Conservation (phyloP, 495 filamentous ascomycete species). For the Umbilicaria muhlenbergii region DNA sequence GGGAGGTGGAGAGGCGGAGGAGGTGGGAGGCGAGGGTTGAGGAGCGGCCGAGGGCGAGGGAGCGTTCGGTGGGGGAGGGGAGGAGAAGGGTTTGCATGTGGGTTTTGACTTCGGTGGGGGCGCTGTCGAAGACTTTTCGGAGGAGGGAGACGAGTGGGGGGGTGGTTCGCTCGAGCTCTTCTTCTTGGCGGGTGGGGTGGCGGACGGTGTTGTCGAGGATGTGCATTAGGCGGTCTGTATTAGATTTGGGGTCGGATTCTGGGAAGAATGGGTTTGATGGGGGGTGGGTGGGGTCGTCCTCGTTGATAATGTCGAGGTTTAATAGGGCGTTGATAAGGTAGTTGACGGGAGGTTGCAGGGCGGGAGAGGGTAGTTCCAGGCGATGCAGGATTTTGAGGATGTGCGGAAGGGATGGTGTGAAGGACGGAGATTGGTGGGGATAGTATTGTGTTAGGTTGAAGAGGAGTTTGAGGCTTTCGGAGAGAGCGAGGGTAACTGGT, state of each 20-base stretch:
- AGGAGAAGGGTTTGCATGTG: conserved; percentile 54
- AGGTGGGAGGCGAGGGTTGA: conserved; percentile 62
- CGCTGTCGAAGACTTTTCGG: conserved; percentile 53
- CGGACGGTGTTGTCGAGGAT: conserved; percentile 53
- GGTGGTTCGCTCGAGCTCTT: conserved; percentile 50
- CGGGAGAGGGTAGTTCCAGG: conserved; percentile 36
- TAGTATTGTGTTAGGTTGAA: conserved; percentile 75
- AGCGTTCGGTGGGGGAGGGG: conserved; percentile 67
- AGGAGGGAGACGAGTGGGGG: conserved; percentile 60
- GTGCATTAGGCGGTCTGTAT: conserved; percentile 53
- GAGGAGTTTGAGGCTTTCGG: conserved; percentile 71
- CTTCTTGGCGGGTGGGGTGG: conserved; percentile 34
- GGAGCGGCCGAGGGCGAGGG: conserved; percentile 58
- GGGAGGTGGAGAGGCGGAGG: conserved; percentile 62
- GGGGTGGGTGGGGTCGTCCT: conserved; percentile 17
- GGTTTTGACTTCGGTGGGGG: conserved; percentile 43
- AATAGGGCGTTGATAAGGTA: conserved; percentile 66
- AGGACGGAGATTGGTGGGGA: conserved; percentile 38
- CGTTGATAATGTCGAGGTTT: conserved; percentile 48
- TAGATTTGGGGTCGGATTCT: conserved; percentile 36
- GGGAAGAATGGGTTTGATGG: conserved; percentile 46
- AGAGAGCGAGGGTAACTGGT: conserved; percentile 66
- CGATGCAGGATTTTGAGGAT: conserved; percentile 56
- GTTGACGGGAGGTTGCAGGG: conserved; percentile 43
- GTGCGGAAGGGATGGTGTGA: conserved; percentile 50